Evolutionary conservation across 208 protist species (phyloP).

Genomic region (Acanthamoeba healyi): DNA sequence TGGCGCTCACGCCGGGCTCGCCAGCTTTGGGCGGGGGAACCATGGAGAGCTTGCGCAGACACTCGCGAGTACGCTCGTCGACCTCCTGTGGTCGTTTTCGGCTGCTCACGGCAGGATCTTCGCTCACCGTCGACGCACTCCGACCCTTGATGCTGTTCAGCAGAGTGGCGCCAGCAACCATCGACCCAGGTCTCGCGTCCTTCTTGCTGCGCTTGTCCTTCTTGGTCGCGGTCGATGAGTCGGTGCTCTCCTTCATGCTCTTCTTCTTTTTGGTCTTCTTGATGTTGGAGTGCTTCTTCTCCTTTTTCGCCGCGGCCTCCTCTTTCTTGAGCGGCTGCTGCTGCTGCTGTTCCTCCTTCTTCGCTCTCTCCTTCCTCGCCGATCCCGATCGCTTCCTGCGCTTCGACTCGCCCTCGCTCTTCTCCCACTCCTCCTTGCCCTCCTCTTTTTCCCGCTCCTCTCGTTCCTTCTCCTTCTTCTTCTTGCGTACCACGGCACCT

Average conservation of each 20-base stretch:
- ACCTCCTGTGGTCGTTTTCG: neutral
- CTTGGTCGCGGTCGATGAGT: too few species aligned
- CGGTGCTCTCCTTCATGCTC: neutral
- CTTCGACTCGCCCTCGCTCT: neutral
- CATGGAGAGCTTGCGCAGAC: neutral
- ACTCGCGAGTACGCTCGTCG: neutral
- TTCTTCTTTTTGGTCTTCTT: too few species aligned
- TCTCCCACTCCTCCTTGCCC: neutral
- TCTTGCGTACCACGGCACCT: neutral
- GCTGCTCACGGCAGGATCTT: too few species aligned
- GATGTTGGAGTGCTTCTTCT: neutral
- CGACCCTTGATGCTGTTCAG: too few species aligned
- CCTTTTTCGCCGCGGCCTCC: too few species aligned
- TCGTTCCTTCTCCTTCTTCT: slow-evolving; percentile 24
- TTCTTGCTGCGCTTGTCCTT: slow-evolving; percentile 15
- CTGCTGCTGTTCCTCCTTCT: too few species aligned
- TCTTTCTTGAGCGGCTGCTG: neutral
- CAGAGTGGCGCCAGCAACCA: too few species aligned
- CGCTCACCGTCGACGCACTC: too few species aligned
- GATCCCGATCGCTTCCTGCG: slow-evolving; percentile 1
- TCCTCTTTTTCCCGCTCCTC: neutral
- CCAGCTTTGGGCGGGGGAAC: neutral
- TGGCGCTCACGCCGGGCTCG: neutral
- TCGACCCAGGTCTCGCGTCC: too few species aligned
- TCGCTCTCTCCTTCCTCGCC: neutral